A percentile compares a stretch with the other conserved stretches of the same genome.
Conservation (phyloP, 768 basidiomycete species). For the Boletus insuetus region DNA sequence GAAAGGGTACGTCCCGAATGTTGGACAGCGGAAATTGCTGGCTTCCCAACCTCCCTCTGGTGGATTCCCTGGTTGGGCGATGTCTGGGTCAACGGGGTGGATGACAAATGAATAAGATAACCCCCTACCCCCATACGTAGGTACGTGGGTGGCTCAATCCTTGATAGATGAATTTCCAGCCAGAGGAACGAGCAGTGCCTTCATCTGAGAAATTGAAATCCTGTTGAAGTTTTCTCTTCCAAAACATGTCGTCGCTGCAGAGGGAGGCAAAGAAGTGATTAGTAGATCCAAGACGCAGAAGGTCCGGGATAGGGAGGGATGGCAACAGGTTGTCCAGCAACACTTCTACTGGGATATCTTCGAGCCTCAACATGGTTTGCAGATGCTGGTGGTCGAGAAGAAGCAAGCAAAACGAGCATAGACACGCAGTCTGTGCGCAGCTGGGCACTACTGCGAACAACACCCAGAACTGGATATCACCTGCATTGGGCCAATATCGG, state of each 20-base stretch:
- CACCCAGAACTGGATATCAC: constrained; percentile 10
- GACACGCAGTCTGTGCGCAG: constrained; percentile 4
- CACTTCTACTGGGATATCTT: constrained; percentile 72
- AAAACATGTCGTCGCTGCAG: constrained; percentile 72
- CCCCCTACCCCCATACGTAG: constrained; percentile 60
- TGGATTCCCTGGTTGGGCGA: constrained; percentile 46
- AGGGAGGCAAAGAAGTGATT: constrained; percentile 61
- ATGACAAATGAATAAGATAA: neutral
- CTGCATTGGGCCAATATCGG: constrained; percentile 14
- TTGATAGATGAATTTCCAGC: constrained; percentile 80
- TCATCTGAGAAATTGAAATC: constrained; percentile 80
- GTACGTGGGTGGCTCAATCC: constrained; percentile 55
- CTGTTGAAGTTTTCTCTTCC: constrained; percentile 62
- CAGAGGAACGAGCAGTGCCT: constrained; percentile 68
- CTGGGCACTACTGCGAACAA: neutral
- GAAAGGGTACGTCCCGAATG: constrained; percentile 53
- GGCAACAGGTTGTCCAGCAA: constrained; percentile 72
- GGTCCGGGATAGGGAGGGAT: constrained; percentile 48
- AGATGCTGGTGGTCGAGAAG: neutral
- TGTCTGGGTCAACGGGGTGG: neutral
- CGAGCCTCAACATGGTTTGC: constrained; percentile 37
- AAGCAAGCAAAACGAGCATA: neutral
- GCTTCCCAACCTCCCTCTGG: constrained; percentile 65
- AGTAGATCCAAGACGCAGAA: constrained; percentile 58
- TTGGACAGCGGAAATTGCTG: constrained; percentile 33